Evolutionary conservation across 306 rosid species (phyloP), one percentile per base, ranked within the genome.

Genomic region (Echinosophora koreensis): DNA sequence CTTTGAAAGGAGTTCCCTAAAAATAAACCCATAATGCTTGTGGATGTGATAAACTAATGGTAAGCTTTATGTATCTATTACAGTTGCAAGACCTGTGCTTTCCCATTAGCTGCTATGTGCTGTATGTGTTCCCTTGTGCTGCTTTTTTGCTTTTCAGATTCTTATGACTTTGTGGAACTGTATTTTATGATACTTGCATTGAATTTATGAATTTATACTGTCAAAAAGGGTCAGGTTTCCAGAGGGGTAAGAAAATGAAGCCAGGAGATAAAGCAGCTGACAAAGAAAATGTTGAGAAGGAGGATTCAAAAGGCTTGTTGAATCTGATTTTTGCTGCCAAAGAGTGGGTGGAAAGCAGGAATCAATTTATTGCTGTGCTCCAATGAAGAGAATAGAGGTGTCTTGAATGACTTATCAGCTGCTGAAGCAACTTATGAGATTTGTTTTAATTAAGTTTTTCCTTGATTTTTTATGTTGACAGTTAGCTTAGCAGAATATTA

Each of bases 191-290:
- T 39, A 13, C 38, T 71, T 78, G 56, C 12, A 41, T 52, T 52
- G 69, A 72, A 70, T 63, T 49, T 62, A 5, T 77, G 35, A 37
- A 55, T 57, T 68, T 30, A 30, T 30, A 63, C 67, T 85, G 91
- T 56, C 69, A 51, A 95, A 92, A 80, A 91, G 86, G 87, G 84
- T 90, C 8, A 80, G 93, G 87, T 95, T 92, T 85, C 97, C 99
- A 0, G 92, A 92, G 87, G 87, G 97, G 97, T 6, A 95, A 86
- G 90, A 92, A 95, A 81, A 90, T 78, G 82, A 95, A 78, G 66
- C 77, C 70, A 12, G 97, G 77, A 59, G 90, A 71, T 61, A 91
- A 84, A 74, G 66, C 69, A 37, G 82, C 73, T 57, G 86, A 55
- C 7, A 51, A 61, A 78, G 84, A 14, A 60, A 76, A 74, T 49